Evolutionary conservation across 257 asterid genomes (phyloP).

Genomic region (Mitragyna speciosa): DNA sequence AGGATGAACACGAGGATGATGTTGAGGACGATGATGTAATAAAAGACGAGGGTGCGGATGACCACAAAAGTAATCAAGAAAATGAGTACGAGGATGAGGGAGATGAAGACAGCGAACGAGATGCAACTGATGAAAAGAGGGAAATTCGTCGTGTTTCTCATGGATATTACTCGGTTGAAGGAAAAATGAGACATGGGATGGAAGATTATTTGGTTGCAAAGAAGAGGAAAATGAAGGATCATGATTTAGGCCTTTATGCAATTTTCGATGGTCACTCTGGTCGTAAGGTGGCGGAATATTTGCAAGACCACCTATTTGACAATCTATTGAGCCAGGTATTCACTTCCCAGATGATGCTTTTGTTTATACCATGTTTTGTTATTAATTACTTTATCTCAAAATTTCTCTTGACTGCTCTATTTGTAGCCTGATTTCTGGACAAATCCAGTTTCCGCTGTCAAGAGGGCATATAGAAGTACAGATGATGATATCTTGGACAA

Average conservation of each 20-base stretch:
- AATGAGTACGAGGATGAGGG: neutral
- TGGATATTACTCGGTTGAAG: slow-evolving; percentile 46
- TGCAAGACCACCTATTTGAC: slow-evolving; percentile 41
- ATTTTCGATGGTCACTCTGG: slow-evolving; percentile 61
- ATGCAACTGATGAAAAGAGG: neutral
- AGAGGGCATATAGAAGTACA: slow-evolving; percentile 45
- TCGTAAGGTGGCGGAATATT: slow-evolving; percentile 42
- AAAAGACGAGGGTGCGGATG: neutral
- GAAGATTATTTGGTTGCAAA: slow-evolving; percentile 49
- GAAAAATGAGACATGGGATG: slow-evolving; percentile 52
- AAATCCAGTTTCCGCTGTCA: slow-evolving; percentile 30
- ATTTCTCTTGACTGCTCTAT: neutral
- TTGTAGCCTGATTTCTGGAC: slow-evolving; percentile 45
- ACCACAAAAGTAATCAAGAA: neutral
- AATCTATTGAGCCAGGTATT: slow-evolving; percentile 44
- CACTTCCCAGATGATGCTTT: too few species aligned
- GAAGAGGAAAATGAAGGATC: slow-evolving; percentile 25
- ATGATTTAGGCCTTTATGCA: slow-evolving; percentile 43
- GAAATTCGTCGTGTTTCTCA: slow-evolving; percentile 19
- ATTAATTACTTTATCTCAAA: neutral
- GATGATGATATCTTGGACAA: slow-evolving; percentile 38
- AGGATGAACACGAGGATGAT: neutral
- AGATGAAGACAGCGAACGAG: neutral
- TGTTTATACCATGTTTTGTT: neutral
- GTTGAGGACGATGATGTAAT: neutral